A percentile compares a stretch with the other conserved stretches of the same genome.
Conservation (phyloP, 805 yeast species). For the Starmera quercuum region DNA sequence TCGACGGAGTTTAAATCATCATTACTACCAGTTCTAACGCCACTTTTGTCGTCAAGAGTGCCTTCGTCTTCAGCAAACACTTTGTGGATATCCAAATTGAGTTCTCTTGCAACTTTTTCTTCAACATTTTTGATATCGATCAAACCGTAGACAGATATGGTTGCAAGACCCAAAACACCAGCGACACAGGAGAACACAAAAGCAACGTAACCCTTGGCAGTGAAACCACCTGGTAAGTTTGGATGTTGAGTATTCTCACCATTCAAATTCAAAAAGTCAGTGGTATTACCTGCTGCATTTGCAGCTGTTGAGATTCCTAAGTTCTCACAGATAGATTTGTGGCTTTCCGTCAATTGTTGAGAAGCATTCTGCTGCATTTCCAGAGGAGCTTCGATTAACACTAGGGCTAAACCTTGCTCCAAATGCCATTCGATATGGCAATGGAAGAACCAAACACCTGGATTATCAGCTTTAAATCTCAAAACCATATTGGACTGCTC, state of each 20-base stretch:
- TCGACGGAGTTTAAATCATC: slow-evolving; percentile 1
- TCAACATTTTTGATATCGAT: slow-evolving; percentile 71
- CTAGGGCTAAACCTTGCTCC: slow-evolving; percentile 84
- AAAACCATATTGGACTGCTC: slow-evolving; percentile 82
- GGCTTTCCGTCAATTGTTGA: slow-evolving; percentile 57
- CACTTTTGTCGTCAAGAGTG: neutral
- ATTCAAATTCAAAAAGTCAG: slow-evolving; percentile 53
- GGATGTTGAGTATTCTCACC: slow-evolving; percentile 69
- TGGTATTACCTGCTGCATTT: slow-evolving; percentile 84
- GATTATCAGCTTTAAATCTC: slow-evolving; percentile 88
- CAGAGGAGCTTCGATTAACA: slow-evolving; percentile 77
- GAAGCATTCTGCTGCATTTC: slow-evolving; percentile 44
- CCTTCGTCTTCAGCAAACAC: slow-evolving; percentile 1
- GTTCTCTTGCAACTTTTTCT: slow-evolving; percentile 37
- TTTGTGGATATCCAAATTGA: slow-evolving; percentile 1
- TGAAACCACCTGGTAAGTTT: slow-evolving; percentile 79
- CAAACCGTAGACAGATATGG: slow-evolving; percentile 79
- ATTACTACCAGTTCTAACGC: neutral
- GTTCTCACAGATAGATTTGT: slow-evolving; percentile 50
- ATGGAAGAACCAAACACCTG: slow-evolving; percentile 99
- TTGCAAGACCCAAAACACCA: slow-evolving; percentile 73
- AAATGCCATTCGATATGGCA: slow-evolving; percentile 99
- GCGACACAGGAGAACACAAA: slow-evolving; percentile 83
- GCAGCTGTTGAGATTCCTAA: slow-evolving; percentile 51
- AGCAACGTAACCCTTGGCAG: slow-evolving; percentile 92